Conservation (phyloP, 257 asterid genomes). For the Ajuga chamaepitys region DNA sequence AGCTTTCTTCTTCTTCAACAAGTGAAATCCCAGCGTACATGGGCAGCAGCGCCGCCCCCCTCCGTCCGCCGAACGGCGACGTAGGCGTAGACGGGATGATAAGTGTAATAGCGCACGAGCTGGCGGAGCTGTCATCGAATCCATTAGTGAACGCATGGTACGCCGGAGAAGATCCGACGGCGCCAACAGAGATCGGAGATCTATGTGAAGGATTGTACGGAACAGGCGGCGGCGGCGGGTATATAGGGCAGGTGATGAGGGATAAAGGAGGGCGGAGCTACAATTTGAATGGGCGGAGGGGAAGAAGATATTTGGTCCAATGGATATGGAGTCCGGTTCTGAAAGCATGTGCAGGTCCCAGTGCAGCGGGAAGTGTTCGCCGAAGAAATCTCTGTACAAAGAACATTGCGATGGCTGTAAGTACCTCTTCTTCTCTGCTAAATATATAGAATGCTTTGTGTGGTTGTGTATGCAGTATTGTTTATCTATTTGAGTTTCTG, state of each 20-base stretch:
- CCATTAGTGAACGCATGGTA: constrained; percentile 98
- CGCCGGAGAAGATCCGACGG: constrained; percentile 91
- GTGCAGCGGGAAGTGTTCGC: too few relatives aligned
- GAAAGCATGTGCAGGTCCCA: constrained; percentile 89
- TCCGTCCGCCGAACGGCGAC: constrained; percentile 70
- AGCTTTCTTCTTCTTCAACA: too few relatives aligned
- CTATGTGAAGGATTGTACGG: constrained; percentile 93
- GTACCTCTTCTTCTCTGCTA: too few relatives aligned
- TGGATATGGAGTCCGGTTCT: constrained; percentile 79
- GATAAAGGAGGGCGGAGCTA: constrained; percentile 56
- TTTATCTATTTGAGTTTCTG: too few relatives aligned
- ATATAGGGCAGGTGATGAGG: constrained; percentile 61
- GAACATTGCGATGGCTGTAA: too few relatives aligned
- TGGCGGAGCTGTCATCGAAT: constrained; percentile 85
- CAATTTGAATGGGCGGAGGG: constrained; percentile 66
- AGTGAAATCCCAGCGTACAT: constrained; percentile 72
- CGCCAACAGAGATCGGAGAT: constrained; percentile 90
- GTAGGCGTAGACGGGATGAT: constrained; percentile 85
- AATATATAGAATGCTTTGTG: too few relatives aligned
- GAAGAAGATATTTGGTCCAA: constrained; percentile 70
- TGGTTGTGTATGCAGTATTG: too few relatives aligned
- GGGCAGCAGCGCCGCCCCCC: constrained; percentile 58
- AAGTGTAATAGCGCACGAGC: constrained; percentile 85
- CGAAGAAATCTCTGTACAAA: too few relatives aligned
- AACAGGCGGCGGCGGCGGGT: constrained; percentile 90